Conservation (phyloP, 139 green algal species). For the Haematococcus lacustris region DNA sequence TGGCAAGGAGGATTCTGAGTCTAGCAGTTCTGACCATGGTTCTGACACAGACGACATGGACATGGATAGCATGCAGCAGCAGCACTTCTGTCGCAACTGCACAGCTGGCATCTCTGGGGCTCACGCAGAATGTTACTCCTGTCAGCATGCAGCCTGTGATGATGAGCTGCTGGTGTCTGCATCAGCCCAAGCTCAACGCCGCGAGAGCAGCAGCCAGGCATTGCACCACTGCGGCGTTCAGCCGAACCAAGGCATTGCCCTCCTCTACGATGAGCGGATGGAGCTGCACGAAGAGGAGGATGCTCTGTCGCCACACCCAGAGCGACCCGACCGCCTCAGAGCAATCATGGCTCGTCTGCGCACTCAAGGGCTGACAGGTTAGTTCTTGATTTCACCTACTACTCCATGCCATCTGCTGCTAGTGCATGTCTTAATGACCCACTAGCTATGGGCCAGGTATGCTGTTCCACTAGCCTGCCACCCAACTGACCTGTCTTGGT, state of each 20-base stretch:
- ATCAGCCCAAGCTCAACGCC: too few species aligned
- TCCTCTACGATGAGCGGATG: conserved; percentile 52
- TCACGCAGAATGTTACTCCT: neutral
- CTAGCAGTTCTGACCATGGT: too few species aligned
- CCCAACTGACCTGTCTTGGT: neutral
- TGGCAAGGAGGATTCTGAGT: too few species aligned
- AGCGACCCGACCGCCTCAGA: conserved; percentile 60
- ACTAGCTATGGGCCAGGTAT: neutral
- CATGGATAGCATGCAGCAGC: neutral
- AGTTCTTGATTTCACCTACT: neutral
- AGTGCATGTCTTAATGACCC: neutral
- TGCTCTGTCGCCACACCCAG: conserved; percentile 25
- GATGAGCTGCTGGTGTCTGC: neutral
- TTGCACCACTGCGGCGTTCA: neutral
- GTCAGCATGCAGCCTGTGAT: neutral
- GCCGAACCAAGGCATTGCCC: neutral
- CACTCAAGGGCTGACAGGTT: conserved; percentile 7
- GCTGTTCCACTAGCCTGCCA: neutral
- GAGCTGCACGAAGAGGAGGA: conserved; percentile 28
- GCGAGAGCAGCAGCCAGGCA: neutral
- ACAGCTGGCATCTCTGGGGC: neutral
- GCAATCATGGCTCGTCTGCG: conserved; percentile 60
- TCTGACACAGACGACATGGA: too few species aligned
- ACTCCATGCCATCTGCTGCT: neutral
- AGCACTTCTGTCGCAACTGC: neutral